phyloP scores from a whole-genome alignment of 73 alveolate species.

The Symbiodinium pilosum region DNA sequence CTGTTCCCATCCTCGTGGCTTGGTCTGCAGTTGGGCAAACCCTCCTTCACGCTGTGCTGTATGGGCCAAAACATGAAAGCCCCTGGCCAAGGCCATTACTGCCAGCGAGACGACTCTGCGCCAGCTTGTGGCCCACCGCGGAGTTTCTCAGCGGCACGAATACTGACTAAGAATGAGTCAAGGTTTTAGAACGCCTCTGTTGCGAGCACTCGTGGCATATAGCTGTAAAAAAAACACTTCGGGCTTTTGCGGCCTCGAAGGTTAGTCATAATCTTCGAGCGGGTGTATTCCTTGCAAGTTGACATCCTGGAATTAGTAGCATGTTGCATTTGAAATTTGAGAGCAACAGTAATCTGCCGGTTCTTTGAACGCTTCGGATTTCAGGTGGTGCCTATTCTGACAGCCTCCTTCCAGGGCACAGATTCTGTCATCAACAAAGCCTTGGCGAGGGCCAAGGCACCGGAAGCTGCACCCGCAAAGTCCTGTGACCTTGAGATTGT shows the following conservation, averaged over 20 bases:
- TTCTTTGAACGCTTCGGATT: neutral
- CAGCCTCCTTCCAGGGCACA: conserved; percentile 95
- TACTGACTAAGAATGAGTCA: neutral
- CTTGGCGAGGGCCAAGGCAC: conserved; percentile 97
- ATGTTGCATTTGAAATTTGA: no score
- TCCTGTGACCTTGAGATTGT: conserved; percentile 97
- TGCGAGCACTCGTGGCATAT: no score
- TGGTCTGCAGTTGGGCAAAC: no score
- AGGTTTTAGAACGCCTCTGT: neutral
- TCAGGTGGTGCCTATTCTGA: conserved; percentile 42
- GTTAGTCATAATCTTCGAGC: no score
- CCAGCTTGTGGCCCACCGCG: conserved; percentile 70
- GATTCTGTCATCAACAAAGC: conserved; percentile 96
- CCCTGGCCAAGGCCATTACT: conserved; percentile 48
- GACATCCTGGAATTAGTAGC: no score
- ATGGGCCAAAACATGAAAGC: neutral
- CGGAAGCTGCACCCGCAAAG: conserved; percentile 95
- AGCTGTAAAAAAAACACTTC: no score
- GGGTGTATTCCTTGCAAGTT: no score
- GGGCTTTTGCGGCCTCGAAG: neutral
- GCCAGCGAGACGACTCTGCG: conserved; percentile 81
- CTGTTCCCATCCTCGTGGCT: conserved; percentile 95
- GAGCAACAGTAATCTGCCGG: neutral
- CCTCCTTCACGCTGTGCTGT: no score
- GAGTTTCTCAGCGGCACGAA: neutral